phyloP scores from a whole-genome alignment of 2,329 filamentous ascomycete genomes.

The Fusarium papillatum region DNA sequence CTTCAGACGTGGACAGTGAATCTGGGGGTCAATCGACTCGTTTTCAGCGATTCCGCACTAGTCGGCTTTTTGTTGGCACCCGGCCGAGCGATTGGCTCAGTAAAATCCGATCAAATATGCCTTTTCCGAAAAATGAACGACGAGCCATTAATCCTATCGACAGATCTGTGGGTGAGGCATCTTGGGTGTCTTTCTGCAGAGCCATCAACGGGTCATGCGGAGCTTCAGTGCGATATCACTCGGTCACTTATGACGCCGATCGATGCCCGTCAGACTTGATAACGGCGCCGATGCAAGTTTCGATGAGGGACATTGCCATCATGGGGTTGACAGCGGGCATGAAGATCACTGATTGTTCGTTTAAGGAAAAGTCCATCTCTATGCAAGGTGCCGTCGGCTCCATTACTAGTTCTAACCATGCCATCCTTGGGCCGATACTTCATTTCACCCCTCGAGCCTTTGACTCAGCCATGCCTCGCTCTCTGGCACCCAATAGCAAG shows the following conservation, averaged over 20 bases:
- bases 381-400: background rate
- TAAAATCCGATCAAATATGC: background rate
- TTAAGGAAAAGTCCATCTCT: background rate
- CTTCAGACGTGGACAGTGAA: background rate
- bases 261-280: background rate
- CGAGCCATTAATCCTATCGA: background rate
- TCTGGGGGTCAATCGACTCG: background rate
- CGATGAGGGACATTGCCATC: background rate
- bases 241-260: background rate
- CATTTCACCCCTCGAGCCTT: background rate
- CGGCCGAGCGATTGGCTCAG: background rate
- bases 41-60: background rate
- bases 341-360: background rate
- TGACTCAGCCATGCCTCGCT: background rate
- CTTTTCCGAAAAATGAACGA: background rate
- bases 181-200: background rate
- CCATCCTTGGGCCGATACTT: background rate
- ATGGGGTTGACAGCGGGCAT: background rate
- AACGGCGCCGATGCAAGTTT: background rate
- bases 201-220: background rate
- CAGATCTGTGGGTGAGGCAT: background rate
- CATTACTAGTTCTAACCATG: background rate
- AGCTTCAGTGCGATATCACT: background rate
- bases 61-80: no score
- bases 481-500: background rate